A percentile compares a stretch with the other conserved stretches of the same genome.
phyloP scores from a whole-genome alignment of 1,139 yeast species.

The Hyphopichia pseudoburtonii region DNA sequence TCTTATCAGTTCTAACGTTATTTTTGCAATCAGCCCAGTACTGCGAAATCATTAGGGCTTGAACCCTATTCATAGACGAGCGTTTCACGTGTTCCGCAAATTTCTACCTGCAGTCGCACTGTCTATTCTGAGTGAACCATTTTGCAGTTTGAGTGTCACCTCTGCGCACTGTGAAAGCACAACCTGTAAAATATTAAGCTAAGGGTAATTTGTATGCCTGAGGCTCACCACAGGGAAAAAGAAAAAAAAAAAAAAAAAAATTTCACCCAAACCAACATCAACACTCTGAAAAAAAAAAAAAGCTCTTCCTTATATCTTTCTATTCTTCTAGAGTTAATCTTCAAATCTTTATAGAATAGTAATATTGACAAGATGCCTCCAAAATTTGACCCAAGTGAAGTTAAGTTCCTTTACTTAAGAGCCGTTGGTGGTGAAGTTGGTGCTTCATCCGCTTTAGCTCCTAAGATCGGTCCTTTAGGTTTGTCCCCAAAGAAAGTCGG shows the following conservation, averaged over 20 bases:
- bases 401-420: conserved; percentile 97
- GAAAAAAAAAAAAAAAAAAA: conserved; percentile 3
- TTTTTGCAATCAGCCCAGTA: too few relatives aligned
- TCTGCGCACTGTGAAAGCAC: background rate
- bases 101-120: background rate
- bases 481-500: conserved; percentile 99
- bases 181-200: conserved; percentile 1
- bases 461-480: conserved; percentile 99
- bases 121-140: background rate
- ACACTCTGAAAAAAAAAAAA: background rate
- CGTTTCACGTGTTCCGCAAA: too few relatives aligned
- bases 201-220: too few relatives aligned
- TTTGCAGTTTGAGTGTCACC: background rate
- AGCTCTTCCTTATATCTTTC: conserved; percentile 1
- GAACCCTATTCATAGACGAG: too few relatives aligned
- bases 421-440: conserved; percentile 99
- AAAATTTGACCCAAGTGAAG: conserved; percentile 98
- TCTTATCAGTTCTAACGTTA: too few relatives aligned
- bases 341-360: conserved; percentile 2
- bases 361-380: conserved; percentile 67
- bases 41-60: too few relatives aligned
- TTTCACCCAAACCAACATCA: conserved; percentile 3
- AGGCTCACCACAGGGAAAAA: too few relatives aligned
- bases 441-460: conserved; percentile 99
- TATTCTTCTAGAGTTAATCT: conserved; percentile 1